These are phyloP conservation scores for Populus hybrid DNA, from an alignment of 441 rosid genomes.

Conservation along the genomic window DNA sequence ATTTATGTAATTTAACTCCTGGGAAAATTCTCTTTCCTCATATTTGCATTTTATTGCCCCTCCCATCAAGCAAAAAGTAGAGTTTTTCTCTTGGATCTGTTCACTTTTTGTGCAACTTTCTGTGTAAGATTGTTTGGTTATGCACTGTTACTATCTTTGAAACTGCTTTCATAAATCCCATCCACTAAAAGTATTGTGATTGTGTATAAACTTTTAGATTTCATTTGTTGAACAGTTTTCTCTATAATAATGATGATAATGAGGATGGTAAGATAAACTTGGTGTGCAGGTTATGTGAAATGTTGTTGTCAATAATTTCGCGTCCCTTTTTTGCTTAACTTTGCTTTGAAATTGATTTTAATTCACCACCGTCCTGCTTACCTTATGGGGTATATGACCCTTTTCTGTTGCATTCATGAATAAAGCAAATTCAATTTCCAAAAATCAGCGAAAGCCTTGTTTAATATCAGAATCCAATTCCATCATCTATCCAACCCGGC, in stretches of 20 bases:
- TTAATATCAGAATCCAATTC: neutral
- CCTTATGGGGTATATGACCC: neutral
- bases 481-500: neutral
- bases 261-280: neutral
- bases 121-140: slow-evolving; percentile 71
- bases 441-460: neutral
- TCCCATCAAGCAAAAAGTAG: neutral
- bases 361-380: neutral
- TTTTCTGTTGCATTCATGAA: neutral
- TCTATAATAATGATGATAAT: neutral
- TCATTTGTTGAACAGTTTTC: neutral
- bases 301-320: neutral
- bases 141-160: slow-evolving; percentile 16
- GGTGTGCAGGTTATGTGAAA: neutral
- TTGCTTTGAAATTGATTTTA: neutral
- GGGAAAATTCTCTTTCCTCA: neutral
- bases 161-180: neutral
- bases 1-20: neutral
- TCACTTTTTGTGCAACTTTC: slow-evolving; percentile 55
- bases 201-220: neutral
- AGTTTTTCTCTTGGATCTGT: slow-evolving; percentile 8
- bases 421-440: neutral
- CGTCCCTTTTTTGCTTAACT: neutral
- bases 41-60: neutral
- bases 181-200: neutral